phyloP scores from a whole-genome alignment of 192 early-diverging fungal genomes.

The Coemansia sp. region DNA sequence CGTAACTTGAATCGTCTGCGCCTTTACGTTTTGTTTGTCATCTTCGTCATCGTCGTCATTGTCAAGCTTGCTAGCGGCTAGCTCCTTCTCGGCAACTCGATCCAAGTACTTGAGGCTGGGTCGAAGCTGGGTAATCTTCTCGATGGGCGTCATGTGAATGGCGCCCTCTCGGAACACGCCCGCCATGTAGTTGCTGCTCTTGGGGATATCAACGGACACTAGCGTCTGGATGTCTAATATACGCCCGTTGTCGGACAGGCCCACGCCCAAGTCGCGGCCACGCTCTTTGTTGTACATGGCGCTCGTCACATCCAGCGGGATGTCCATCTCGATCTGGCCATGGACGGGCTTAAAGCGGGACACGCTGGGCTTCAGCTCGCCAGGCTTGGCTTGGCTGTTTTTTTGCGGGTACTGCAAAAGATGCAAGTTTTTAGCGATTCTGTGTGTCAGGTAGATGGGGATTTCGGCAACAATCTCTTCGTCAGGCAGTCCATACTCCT shows the following conservation, averaged over 20 bases:
- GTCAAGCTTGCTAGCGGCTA: conserved; percentile 66
- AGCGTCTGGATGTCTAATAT: conserved; percentile 84
- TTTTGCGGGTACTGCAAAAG: conserved; percentile 85
- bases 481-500: conserved; percentile 54
- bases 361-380: conserved; percentile 57
- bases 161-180: conserved; percentile 81
- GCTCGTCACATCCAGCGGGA: conserved; percentile 75
- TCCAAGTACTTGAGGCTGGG: conserved; percentile 92
- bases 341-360: conserved; percentile 85
- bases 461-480: conserved; percentile 76
- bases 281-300: conserved; percentile 77
- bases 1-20: conserved; percentile 56
- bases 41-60: conserved; percentile 74
- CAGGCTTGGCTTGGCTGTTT: conserved; percentile 40
- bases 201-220: conserved; percentile 76
- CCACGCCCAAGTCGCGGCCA: conserved; percentile 78
- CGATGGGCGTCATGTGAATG: conserved; percentile 85
- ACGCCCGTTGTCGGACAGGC: conserved; percentile 70
- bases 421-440: conserved; percentile 71
- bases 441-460: conserved; percentile 77
- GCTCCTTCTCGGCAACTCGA: conserved; percentile 81
- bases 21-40: conserved; percentile 43
- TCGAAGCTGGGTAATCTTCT: conserved; percentile 76
- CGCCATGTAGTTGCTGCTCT: conserved; percentile 79
- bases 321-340: conserved; percentile 83